Evolutionary conservation across 768 basidiomycete species (phyloP).

Genomic region (Russula emetica): DNA sequence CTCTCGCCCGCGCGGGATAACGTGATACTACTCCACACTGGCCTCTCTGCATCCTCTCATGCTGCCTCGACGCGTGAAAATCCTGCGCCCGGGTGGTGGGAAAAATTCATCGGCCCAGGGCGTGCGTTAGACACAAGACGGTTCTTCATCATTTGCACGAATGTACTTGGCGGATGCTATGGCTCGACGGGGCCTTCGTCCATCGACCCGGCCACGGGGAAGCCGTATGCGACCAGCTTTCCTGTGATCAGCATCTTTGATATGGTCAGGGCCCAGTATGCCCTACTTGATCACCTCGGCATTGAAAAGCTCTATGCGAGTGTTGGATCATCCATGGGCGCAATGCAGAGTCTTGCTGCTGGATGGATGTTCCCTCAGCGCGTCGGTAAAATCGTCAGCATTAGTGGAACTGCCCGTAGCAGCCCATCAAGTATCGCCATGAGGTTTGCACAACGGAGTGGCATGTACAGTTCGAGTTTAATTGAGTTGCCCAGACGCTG

Average conservation of each 20-base stretch:
- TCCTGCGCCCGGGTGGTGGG: constrained; percentile 93
- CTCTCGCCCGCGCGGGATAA: constrained; percentile 77
- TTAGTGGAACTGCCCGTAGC: constrained; percentile 91
- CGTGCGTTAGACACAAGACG: constrained; percentile 89
- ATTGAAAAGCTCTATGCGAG: constrained; percentile 86
- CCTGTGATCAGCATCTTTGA: constrained; percentile 92
- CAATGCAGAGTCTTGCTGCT: constrained; percentile 95
- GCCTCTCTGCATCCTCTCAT: constrained; percentile 93
- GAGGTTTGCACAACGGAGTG: constrained; percentile 94
- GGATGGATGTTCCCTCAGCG: constrained; percentile 88
- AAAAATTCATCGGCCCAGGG: constrained; percentile 95
- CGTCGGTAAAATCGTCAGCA: constrained; percentile 86
- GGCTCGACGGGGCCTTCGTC: constrained; percentile 95
- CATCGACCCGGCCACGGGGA: constrained; percentile 59
- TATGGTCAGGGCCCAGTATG: constrained; percentile 94
- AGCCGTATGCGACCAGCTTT: constrained; percentile 84
- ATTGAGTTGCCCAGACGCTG: neutral
- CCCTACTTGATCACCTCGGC: constrained; percentile 76
- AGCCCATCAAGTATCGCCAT: constrained; percentile 91
- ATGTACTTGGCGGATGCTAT: constrained; percentile 96
- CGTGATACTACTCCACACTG: constrained; percentile 92
- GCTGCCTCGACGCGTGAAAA: constrained; percentile 78
- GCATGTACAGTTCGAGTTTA: constrained; percentile 42
- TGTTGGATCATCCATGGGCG: constrained; percentile 96
- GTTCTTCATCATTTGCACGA: constrained; percentile 93